Base-by-base conservation (phyloP, 441 rosid genomes). In the Arabidopsis hybrid region DNA sequence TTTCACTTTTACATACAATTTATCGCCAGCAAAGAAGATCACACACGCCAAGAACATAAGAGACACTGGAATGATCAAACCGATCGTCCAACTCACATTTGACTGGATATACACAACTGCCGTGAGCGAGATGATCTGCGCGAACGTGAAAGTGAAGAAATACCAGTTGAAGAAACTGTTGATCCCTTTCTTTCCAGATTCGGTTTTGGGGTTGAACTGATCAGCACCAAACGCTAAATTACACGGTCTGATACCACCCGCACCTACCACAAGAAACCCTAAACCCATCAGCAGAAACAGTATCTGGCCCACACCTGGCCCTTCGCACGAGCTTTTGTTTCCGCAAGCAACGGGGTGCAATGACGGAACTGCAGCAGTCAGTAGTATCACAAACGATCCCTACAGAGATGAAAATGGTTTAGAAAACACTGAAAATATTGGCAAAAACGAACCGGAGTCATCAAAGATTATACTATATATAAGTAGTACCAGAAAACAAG, bases 151-250 rank as follows among this genome's bases (percentile, higher is more conserved):
- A 60, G 88, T 89, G 83, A 84, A 91, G 81, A 85, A 86, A 61
- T 91, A 89, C 97, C 97, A 91, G 57, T 89, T 91, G 79, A 91
- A 86, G 87, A 91, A 91, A 64, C 91, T 91, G 42, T 86, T 80
- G 14, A 85, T 81, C 42, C 95, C 97, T 74, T 67, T 85, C 71
- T 83, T 88, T 49, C 97, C 97, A 0, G 95, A 81, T 38, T 85
- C 88, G 2, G 87, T 83, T 17, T 83, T 58, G 5, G 95, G 89
- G 64, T 91, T 80, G 56, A 91, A 91, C 67, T 91, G 93, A 80
- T 91, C 97, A 18, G 86, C 90, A 6, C 95, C 97, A 42, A 91
- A 89, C 4, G 93, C 91, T 60, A 91, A 57, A 67, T 91, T 91
- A 70, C 95, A 89, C 0, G 97, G 97, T 50, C 95, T 69, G 35